Base-by-base conservation (phyloP, 139 green algal species). In the Limnomonas spitsbergensis region DNA sequence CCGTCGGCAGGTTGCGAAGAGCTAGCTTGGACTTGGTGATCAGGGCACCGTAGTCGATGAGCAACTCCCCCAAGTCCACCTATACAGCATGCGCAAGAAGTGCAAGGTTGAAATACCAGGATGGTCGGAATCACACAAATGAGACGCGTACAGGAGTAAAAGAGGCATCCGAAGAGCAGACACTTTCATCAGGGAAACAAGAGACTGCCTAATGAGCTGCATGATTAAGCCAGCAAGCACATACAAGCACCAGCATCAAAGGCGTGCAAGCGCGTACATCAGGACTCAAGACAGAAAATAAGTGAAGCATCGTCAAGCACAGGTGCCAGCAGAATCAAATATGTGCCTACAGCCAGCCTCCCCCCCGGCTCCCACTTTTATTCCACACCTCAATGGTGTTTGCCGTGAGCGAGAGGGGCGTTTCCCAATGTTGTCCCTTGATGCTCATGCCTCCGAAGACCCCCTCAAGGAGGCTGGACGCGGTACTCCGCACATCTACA, bases 21-120 rank as follows among this genome's bases (percentile, higher is more conserved):
- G 47, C 47, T 1, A 81, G 40, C 32, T 47, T 75, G 20, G 36
- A 67, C 66, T 81, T 29, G 24, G 29, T 53, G 26, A 81, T 2
- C 39, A 81, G 40, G 2, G 76, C 52, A 2, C 76, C 29, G n/a
- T 53, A 69, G 38, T 81, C 76, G 1, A 81, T 40, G 31, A 75
- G 76, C 66, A 81, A 68, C 1, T 9, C 26, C 1, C 56, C 56
- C 0, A 81, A 68, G 24, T 81, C 39, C 32, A 81, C 76, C 76
- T 61, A 20, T 20, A 29, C 20, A 20, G 14, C 14, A 61, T 20
- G 20, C 47, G 14, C 14, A 61, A 61, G 47, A 29, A 61, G 20
- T 61, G 47, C 47, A 20, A 29, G 47, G 14, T 61, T 61, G 20
- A 61, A 20, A 61, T 20, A 61, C 14, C 14, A 20, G 47, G 14